Percentiles rank a stretch among this genome's conserved stretches.
Evolutionary conservation across 2,329 filamentous ascomycete species (phyloP).

Genomic region (Venturia nashicola): DNA sequence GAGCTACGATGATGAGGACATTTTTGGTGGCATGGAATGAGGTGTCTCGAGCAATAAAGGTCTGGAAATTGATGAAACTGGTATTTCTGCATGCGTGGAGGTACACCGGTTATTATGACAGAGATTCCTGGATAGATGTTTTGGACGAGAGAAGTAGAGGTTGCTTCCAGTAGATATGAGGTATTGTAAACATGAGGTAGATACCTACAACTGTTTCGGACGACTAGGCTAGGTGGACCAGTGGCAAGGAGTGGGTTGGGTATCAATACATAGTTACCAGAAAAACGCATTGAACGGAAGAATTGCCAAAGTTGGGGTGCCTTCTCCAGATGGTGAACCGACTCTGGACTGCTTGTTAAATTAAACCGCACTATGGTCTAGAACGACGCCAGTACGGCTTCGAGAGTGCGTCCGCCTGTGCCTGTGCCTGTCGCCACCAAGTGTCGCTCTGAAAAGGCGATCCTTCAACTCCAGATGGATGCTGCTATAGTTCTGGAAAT

Average conservation of each 20-base stretch:
- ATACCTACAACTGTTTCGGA: not conserved
- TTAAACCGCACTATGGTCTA: no score
- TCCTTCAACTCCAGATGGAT: no score
- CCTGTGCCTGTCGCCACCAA: no score
- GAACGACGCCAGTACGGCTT: no score
- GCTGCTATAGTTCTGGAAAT: no score
- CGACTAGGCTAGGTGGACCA: not conserved
- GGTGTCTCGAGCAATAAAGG: not conserved
- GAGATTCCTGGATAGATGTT: not conserved
- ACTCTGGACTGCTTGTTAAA: not conserved
- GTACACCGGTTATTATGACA: not conserved
- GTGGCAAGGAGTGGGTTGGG: not conserved
- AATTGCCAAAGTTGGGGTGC: not conserved
- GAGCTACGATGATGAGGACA: constrained; percentile 6
- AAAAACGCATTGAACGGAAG: not conserved
- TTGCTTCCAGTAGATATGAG: not conserved
- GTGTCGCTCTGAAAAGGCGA: no score
- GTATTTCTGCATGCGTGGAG: not conserved
- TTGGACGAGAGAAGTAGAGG: not conserved
- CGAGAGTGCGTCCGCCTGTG: no score
- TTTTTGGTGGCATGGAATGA: not conserved
- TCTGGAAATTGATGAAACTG: not conserved
- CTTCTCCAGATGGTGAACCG: not conserved
- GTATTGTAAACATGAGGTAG: not conserved
- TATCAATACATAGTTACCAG: not conserved